Percentiles rank a stretch among this genome's conserved stretches.
phyloP scores from a whole-genome alignment of 139 green algal genomes.

The Chlamydomonas asymmetrica region DNA sequence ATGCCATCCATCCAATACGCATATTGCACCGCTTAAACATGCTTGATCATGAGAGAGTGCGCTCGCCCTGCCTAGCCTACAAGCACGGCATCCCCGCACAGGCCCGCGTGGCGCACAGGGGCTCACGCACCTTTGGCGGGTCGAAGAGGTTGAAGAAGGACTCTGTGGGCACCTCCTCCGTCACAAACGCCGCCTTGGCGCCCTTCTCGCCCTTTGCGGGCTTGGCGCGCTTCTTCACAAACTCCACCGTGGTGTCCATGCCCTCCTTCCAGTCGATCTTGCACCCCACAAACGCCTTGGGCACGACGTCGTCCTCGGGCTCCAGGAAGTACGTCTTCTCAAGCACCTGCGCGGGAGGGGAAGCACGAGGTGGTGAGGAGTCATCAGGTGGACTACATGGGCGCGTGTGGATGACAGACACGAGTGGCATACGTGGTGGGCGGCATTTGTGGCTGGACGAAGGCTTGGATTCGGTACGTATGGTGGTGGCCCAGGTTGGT shows the following conservation, averaged over 20 bases:
- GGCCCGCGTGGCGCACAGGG: no score
- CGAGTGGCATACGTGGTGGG: no score
- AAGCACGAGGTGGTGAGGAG: no score
- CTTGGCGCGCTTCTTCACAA: slow-evolving; percentile 52
- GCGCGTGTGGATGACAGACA: no score
- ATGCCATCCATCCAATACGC: background rate
- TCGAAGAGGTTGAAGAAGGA: slow-evolving; percentile 58
- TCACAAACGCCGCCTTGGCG: slow-evolving; percentile 41
- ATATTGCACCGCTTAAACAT: background rate
- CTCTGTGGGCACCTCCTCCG: slow-evolving; percentile 40
- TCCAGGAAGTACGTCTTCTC: slow-evolving; percentile 81
- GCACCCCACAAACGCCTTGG: slow-evolving; percentile 69
- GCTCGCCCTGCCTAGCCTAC: background rate
- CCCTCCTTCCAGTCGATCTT: slow-evolving; percentile 42
- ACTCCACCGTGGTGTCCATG: slow-evolving; percentile 40
- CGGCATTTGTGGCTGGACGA: no score
- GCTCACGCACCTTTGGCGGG: slow-evolving; percentile 36
- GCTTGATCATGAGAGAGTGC: background rate
- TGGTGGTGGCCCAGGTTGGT: no score
- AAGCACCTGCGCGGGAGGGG: slow-evolving; percentile 27
- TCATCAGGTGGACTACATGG: no score
- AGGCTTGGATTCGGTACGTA: no score
- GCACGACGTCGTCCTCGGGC: slow-evolving; percentile 78
- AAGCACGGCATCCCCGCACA: no score
- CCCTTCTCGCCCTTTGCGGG: background rate